Evolutionary conservation across 805 yeast species (phyloP).

Genomic region (Pichia paraexigua): DNA sequence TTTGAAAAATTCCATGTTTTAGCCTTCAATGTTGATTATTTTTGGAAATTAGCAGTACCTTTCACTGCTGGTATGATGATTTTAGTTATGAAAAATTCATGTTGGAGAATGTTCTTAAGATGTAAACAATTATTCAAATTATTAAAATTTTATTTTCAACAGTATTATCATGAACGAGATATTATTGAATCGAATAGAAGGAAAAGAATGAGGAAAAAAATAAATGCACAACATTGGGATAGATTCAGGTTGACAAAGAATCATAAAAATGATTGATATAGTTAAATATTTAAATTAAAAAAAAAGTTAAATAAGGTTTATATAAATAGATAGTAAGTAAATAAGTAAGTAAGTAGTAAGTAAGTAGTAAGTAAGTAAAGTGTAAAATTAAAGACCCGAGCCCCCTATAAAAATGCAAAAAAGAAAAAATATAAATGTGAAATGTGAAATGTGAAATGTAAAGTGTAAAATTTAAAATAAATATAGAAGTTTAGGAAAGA

Average conservation of each 20-base stretch:
- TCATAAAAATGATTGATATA: background rate
- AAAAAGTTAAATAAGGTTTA: background rate
- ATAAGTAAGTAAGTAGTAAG: no score
- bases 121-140: background rate
- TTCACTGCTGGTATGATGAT: conserved; percentile 31
- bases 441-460: background rate
- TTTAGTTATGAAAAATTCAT: conserved; percentile 29
- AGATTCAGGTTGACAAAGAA: background rate
- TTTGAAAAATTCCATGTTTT: conserved; percentile 36
- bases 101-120: conserved; percentile 11
- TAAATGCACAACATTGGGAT: background rate
- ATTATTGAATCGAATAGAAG: background rate
- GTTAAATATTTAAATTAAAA: no score
- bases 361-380: no score
- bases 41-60: conserved; percentile 41
- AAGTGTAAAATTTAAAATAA: background rate
- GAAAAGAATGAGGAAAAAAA: background rate
- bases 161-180: background rate
- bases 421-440: background rate
- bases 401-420: background rate
- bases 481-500: background rate
- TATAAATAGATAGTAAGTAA: background rate
- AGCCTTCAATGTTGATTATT: conserved; percentile 32
- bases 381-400: background rate
- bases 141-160: background rate